These are phyloP conservation scores for Xerophyta viscosa DNA, from an alignment of 106 monocot species.

Conservation along the genomic window DNA sequence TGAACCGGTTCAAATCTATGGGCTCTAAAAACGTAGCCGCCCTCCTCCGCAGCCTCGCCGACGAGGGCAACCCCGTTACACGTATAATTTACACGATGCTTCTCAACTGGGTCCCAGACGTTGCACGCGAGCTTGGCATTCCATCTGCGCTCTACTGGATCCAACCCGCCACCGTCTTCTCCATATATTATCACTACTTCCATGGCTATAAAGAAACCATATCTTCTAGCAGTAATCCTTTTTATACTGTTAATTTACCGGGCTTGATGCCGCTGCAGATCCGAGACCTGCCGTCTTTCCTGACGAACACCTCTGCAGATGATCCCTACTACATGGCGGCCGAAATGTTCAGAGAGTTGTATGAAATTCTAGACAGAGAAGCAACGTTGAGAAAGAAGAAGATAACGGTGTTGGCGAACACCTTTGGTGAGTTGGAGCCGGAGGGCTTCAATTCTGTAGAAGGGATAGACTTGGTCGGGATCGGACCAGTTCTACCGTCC, in stretches of 20 bases:
- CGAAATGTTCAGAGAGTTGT: background rate
- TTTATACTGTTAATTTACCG: constrained; percentile 11
- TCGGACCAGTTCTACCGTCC: constrained; percentile 14
- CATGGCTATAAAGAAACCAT: constrained; percentile 15
- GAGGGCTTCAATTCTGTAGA: constrained; percentile 1
- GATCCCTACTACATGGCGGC: background rate
- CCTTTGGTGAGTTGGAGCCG: constrained; percentile 21
- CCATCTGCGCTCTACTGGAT: constrained; percentile 35
- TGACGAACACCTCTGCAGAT: constrained; percentile 1
- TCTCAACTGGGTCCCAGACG: constrained; percentile 24
- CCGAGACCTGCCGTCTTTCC: constrained; percentile 25
- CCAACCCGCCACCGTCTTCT: constrained; percentile 44
- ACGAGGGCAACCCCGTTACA: constrained; percentile 20
- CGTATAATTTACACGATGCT: constrained; percentile 26
- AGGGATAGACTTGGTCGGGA: constrained; percentile 6
- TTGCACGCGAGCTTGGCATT: constrained; percentile 17
- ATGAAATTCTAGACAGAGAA: background rate
- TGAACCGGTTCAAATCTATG: background rate
- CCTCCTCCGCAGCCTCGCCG: constrained; percentile 9
- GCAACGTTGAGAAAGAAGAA: background rate
- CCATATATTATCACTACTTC: constrained; percentile 46
- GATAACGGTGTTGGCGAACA: constrained; percentile 27
- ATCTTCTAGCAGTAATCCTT: constrained; percentile 6
- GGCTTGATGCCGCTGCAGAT: constrained; percentile 12
- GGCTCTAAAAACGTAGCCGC: constrained; percentile 7